Conservation (phyloP, 257 asterid genomes). For the Ajuga chamaepitys region DNA sequence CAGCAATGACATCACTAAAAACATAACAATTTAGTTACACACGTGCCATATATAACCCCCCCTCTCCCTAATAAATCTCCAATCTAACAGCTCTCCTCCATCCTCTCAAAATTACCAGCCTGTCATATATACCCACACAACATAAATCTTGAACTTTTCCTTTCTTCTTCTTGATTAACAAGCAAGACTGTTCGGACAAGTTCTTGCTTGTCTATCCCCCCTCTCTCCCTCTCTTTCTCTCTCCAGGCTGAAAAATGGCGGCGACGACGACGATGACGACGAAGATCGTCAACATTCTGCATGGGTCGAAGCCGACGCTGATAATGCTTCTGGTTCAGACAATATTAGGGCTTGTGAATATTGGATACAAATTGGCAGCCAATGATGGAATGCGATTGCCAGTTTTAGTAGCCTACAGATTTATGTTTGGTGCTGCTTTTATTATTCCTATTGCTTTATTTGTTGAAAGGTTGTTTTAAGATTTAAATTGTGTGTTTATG, state of each 20-base stretch:
- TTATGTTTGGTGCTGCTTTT: constrained; percentile 47
- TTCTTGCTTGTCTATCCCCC: background rate
- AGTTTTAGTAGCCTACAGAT: constrained; percentile 43
- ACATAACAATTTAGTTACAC: too few species aligned
- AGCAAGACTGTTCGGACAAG: background rate
- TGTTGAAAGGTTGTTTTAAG: constrained; percentile 40
- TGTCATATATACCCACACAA: too few species aligned
- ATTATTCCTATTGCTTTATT: constrained; percentile 45
- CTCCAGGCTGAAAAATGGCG: background rate
- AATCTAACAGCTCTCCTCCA: too few species aligned
- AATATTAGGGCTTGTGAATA: constrained; percentile 25
- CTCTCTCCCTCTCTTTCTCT: background rate
- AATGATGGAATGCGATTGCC: constrained; percentile 53
- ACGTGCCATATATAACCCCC: too few species aligned
- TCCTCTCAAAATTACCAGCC: too few species aligned
- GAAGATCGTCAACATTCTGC: constrained; percentile 16
- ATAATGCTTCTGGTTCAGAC: constrained; percentile 39
- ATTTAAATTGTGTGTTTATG: too few species aligned
- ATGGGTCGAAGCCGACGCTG: constrained; percentile 49
- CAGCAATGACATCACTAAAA: too few species aligned
- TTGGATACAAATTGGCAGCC: constrained; percentile 43
- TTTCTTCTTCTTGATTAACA: background rate
- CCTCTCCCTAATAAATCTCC: too few species aligned
- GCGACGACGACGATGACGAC: constrained; percentile 5
- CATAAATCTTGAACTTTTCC: background rate